Evolutionary conservation across 768 basidiomycete species (phyloP), one percentile per base, ranked within the genome.

Genomic region (Suillus ampliporus): DNA sequence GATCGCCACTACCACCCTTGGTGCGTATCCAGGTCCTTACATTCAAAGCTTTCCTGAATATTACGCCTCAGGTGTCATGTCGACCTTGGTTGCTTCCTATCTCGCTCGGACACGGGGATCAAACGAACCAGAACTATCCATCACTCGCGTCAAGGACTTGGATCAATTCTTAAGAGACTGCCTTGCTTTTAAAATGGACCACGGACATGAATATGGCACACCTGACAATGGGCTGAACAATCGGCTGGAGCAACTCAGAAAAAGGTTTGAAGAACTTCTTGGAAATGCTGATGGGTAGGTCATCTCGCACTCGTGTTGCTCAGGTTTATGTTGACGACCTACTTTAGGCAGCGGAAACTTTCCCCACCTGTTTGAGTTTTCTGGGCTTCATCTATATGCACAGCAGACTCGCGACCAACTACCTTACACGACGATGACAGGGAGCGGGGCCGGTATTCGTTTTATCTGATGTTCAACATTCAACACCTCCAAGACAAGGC

Each of bases 1-100:
- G 23, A 79, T 56, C 3, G 53, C 15, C 15, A 56, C 78, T 13
- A 65, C 82, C 8, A 43, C 81, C 37, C 74, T 84, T 43, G 83
- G 77, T 79, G 0, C 3, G 77, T 69, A 48, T 43, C 26, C 10
- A 11, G 40, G 44, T 64, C 28, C 38, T 9, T 1, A 23, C 28
- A 46, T 17, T 46, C 53, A n/a, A 37, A 11, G 2, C 5, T 50
- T 61, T 56, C 11, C 21, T 56, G 15, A 67, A 23, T 19, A 37
- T 44, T 8, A 21, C 23, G 13, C 9, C 53, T 0, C 26, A 86
- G 88, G 91, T 43, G 90, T 86, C 17, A 62, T 89, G 13, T 74
- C 89, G 5, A 92, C 90, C 0, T 34, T 91, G 21, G 82, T 88
- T 15, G 89, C 90, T 19, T 88, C 89, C 3, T 92, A 89, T 72